Conservation (phyloP, 805 yeast species). For the Saccharomycopsis sp. region DNA sequence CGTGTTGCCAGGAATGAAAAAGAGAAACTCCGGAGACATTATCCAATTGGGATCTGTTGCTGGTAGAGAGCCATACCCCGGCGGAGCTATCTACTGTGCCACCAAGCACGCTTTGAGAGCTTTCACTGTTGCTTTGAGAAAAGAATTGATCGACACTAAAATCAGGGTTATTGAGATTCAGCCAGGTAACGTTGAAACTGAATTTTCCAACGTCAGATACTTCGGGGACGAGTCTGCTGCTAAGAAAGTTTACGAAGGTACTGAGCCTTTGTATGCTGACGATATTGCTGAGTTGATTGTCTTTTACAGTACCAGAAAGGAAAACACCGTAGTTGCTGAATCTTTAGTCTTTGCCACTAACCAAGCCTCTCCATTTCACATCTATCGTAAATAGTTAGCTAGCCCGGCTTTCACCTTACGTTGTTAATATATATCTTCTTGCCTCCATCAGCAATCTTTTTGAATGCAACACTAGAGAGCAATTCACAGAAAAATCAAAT, state of each 20-base stretch:
- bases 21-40: conserved; percentile 64
- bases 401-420: too few relatives aligned
- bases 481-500: too few relatives aligned
- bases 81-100: conserved; percentile 74
- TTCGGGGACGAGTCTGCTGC: conserved; percentile 58
- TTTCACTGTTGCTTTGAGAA: conserved; percentile 58
- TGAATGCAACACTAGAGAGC: too few relatives aligned
- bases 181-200: conserved; percentile 79
- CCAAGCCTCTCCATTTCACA: conserved; percentile 73
- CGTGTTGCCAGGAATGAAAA: conserved; percentile 62
- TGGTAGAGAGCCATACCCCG: conserved; percentile 73
- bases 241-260: conserved; percentile 56
- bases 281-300: conserved; percentile 73
- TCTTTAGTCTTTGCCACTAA: conserved; percentile 76
- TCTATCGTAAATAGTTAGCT: conserved; percentile 39
- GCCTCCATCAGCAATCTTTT: too few relatives aligned
- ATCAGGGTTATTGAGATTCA: conserved; percentile 68
- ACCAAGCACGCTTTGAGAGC: conserved; percentile 68
- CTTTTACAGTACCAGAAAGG: conserved; percentile 59
- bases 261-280: conserved; percentile 62
- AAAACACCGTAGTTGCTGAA: conserved; percentile 62
- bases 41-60: conserved; percentile 74
- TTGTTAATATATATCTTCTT: too few relatives aligned
- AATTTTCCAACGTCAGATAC: conserved; percentile 58
- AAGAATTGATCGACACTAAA: conserved; percentile 47